Evolutionary conservation across 2,329 filamentous ascomycete genomes (phyloP).

Genomic region (Albifimbria verrucaria): DNA sequence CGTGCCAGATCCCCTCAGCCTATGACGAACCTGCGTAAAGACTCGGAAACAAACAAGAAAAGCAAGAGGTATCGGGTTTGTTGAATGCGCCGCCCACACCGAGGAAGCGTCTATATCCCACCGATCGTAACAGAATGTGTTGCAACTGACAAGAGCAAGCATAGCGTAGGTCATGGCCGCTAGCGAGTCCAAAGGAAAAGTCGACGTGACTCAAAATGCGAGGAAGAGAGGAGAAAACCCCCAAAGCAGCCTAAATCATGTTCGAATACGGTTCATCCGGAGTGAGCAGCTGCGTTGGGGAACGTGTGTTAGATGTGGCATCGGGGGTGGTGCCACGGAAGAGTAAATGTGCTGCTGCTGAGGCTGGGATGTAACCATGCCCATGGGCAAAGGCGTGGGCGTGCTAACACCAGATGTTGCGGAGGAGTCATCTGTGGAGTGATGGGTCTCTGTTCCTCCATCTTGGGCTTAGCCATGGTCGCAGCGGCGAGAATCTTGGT

Average conservation of each 20-base stretch:
- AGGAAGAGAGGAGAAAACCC: background rate
- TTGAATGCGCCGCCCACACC: background rate
- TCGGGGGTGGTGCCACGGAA: constrained; percentile 12
- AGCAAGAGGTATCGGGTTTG: background rate
- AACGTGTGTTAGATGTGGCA: constrained; percentile 15
- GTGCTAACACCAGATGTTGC: constrained; percentile 17
- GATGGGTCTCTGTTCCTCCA: constrained; percentile 36
- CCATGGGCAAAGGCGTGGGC: constrained; percentile 22
- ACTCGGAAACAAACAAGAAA: no score
- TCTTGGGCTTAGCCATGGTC: constrained; percentile 44
- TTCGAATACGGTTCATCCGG: constrained; percentile 21
- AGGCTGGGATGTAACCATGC: constrained; percentile 22
- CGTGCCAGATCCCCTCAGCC: no score
- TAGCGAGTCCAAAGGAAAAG: background rate
- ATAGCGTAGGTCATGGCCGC: background rate
- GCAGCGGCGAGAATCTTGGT: constrained; percentile 37
- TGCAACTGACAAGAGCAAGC: background rate
- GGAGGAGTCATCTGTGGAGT: constrained; percentile 24
- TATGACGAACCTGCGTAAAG: no score
- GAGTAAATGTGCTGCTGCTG: constrained; percentile 18
- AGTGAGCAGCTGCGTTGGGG: constrained; percentile 20
- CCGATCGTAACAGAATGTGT: background rate
- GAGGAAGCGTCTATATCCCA: no score
- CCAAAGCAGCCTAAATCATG: constrained; percentile 3
- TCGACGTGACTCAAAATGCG: background rate